Conservation (phyloP, 371 early-diverging fungal species). For the Zopfochytrium polystomum region DNA sequence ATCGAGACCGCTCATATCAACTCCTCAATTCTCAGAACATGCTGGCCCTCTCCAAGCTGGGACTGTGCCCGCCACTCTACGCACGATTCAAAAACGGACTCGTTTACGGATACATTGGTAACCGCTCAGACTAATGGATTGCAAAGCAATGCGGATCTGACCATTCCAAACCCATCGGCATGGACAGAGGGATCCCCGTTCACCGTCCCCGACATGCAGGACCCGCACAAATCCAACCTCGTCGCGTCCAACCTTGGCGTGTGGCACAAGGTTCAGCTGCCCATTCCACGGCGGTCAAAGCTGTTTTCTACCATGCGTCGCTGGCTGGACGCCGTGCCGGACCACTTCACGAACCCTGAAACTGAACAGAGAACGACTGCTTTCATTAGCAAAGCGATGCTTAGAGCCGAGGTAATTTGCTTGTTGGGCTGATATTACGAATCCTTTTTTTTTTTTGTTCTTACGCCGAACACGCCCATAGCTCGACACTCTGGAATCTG, state of each 20-base stretch:
- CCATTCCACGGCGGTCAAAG: too few relatives aligned
- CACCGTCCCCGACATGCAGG: too few relatives aligned
- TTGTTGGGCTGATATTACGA: background rate
- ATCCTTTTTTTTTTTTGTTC: background rate
- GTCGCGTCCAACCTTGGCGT: conserved; percentile 76
- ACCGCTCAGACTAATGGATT: too few relatives aligned
- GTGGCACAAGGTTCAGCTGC: conserved; percentile 73
- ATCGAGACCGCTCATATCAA: background rate
- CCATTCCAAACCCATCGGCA: too few relatives aligned
- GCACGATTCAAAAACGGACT: too few relatives aligned
- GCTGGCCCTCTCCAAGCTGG: conserved; percentile 64
- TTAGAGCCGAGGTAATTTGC: conserved; percentile 43
- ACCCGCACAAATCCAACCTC: conserved; percentile 64
- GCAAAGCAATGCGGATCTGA: too few relatives aligned
- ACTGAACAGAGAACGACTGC: too few relatives aligned
- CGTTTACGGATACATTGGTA: conserved; percentile 83
- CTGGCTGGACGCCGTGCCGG: conserved; percentile 79
- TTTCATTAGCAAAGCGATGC: too few relatives aligned
- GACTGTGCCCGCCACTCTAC: conserved; percentile 77
- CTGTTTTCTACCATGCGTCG: conserved; percentile 74
- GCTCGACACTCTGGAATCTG: conserved; percentile 53
- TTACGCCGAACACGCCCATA: conserved; percentile 14
- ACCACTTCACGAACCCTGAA: too few relatives aligned
- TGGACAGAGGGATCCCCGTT: too few relatives aligned
- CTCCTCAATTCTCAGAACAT: conserved; percentile 61